Percentiles rank a stretch among this genome's conserved stretches.
These are phyloP conservation scores for Fusarium falciforme DNA, from an alignment of 2,329 filamentous ascomycete species.

Conservation along the genomic window DNA sequence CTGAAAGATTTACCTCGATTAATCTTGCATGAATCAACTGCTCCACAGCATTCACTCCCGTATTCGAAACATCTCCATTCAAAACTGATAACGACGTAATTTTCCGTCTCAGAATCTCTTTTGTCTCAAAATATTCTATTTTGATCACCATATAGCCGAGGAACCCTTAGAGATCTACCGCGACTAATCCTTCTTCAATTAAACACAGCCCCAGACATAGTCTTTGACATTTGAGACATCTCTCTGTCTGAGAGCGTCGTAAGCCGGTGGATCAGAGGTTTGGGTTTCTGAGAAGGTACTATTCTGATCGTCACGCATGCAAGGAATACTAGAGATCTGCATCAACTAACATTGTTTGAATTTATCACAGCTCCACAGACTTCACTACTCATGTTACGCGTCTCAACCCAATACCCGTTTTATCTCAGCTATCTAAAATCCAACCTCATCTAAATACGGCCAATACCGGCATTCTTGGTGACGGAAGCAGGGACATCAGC, in stretches of 20 bases:
- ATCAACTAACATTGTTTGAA: neutral
- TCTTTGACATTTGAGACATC: neutral
- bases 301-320: neutral
- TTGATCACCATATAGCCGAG: neutral
- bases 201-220: neutral
- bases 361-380: neutral
- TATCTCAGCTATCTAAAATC: neutral
- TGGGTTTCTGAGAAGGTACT: neutral
- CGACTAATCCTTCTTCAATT: neutral
- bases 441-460: neutral
- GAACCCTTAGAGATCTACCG: neutral
- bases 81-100: neutral
- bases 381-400: too few species aligned
- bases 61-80: neutral
- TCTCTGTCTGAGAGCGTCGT: neutral
- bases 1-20: neutral
- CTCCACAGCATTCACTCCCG: neutral
- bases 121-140: neutral
- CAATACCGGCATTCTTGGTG: slow-evolving; percentile 16
- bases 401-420: neutral
- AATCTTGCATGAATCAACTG: neutral
- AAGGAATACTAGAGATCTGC: neutral
- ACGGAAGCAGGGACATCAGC: slow-evolving; percentile 16
- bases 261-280: neutral
- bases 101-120: neutral